These are phyloP conservation scores for Gloeophyllum trabeum DNA, from an alignment of 768 basidiomycete species.

Conservation along the genomic window DNA sequence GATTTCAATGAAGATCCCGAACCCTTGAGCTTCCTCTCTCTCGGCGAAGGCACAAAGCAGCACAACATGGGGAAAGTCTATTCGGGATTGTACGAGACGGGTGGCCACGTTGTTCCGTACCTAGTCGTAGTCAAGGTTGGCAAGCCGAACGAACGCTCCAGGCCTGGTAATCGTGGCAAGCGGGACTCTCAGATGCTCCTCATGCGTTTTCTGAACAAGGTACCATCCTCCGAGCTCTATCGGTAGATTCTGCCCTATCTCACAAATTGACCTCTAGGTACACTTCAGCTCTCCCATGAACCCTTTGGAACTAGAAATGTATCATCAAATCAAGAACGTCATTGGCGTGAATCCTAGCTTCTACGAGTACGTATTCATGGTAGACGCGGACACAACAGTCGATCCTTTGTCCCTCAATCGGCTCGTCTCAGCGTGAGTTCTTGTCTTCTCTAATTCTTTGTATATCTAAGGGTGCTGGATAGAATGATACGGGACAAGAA, in stretches of 20 bases:
- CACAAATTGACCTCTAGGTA: conserved; percentile 38
- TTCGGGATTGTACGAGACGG: conserved; percentile 88
- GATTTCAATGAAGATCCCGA: conserved; percentile 92
- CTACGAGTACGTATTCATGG: conserved; percentile 91
- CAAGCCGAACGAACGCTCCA: conserved; percentile 85
- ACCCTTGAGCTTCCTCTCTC: conserved; percentile 84
- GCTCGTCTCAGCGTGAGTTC: conserved; percentile 84
- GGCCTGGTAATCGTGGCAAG: conserved; percentile 97
- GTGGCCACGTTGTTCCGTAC: conserved; percentile 94
- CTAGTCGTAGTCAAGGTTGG: conserved; percentile 88
- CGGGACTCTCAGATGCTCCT: conserved; percentile 94
- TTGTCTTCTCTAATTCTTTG: neutral
- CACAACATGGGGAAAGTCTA: conserved; percentile 99
- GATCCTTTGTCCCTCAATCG: conserved; percentile 81
- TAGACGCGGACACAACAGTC: conserved; percentile 93
- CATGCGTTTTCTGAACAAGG: conserved; percentile 98
- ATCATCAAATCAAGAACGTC: conserved; percentile 99
- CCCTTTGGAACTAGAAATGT: conserved; percentile 95
- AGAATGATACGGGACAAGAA: conserved; percentile 98
- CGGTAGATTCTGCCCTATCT: conserved; percentile 3
- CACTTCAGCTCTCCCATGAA: conserved; percentile 97
- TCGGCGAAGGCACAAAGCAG: conserved; percentile 92
- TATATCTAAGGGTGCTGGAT: neutral
- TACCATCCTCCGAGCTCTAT: conserved; percentile 15
- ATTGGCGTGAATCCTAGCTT: conserved; percentile 98